Evolutionary conservation across 495 filamentous ascomycete genomes (phyloP).

Genomic region (Aspergillus campestris): DNA sequence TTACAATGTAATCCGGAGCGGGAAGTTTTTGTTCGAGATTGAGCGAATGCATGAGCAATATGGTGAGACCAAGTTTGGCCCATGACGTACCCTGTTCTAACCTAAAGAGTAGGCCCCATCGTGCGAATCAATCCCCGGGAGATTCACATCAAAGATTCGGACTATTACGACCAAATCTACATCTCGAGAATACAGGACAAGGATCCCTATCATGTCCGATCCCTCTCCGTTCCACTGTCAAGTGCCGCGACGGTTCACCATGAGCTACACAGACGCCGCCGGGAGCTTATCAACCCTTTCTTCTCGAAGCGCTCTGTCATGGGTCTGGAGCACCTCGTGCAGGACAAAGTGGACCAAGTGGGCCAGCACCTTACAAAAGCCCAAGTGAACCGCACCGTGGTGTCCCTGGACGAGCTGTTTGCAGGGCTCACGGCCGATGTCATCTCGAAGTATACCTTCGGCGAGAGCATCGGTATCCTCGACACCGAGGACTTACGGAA

Average conservation of each 20-base stretch:
- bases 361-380: slow-evolving; percentile 24
- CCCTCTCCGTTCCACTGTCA: slow-evolving; percentile 18
- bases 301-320: slow-evolving; percentile 43
- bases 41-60: slow-evolving; percentile 41
- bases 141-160: slow-evolving; percentile 31
- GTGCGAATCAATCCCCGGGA: slow-evolving; percentile 34
- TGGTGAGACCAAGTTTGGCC: slow-evolving; percentile 13
- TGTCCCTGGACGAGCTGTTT: slow-evolving; percentile 14
- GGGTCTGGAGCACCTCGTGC: slow-evolving; percentile 35
- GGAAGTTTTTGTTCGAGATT: slow-evolving; percentile 38
- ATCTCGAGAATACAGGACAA: slow-evolving; percentile 27
- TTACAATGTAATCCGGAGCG: slow-evolving; percentile 37
- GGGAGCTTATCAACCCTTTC: slow-evolving; percentile 36
- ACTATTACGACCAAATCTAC: slow-evolving; percentile 34
- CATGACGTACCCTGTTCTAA: no score
- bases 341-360: slow-evolving; percentile 34
- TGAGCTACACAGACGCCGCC: slow-evolving; percentile 41
- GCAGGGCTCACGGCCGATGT: slow-evolving; percentile 16
- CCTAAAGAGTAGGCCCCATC: slow-evolving; percentile 29
- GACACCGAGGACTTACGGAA: slow-evolving; percentile 19
- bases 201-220: slow-evolving; percentile 18
- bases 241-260: slow-evolving; percentile 39
- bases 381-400: slow-evolving; percentile 5
- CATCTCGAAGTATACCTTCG: slow-evolving; percentile 20
- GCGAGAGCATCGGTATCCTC: slow-evolving; percentile 13